Conservation (phyloP, 192 early-diverging fungal genomes). For the Neocallimastix lanati region DNA sequence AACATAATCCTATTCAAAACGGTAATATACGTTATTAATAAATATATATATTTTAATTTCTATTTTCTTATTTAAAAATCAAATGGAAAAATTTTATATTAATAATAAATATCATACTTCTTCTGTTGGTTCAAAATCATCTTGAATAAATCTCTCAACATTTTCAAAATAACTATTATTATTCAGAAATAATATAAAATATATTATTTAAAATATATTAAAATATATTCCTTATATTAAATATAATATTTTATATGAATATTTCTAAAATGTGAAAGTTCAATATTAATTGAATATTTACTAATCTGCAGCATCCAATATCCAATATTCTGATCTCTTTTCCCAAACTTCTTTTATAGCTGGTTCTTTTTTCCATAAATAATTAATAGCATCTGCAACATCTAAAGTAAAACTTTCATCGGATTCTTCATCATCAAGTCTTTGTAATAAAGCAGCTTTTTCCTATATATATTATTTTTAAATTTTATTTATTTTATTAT, state of each 20-base stretch:
- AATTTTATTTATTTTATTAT: too few species aligned
- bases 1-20: background rate
- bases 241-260: too few species aligned
- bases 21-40: too few species aligned
- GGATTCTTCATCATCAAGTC: background rate
- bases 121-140: slow-evolving; percentile 3
- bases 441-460: background rate
- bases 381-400: background rate
- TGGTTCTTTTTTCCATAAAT: slow-evolving; percentile 1
- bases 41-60: too few species aligned
- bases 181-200: too few species aligned
- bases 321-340: slow-evolving; percentile 1
- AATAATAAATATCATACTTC: background rate
- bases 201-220: too few species aligned
- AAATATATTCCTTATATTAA: too few species aligned
- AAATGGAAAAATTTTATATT: too few species aligned
- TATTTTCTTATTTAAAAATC: too few species aligned
- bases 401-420: background rate
- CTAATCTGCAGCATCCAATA: slow-evolving; percentile 1
- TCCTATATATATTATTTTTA: background rate
- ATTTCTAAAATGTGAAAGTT: too few species aligned
- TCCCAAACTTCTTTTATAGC: background rate
- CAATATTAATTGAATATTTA: background rate
- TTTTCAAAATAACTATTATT: background rate
- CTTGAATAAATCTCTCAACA: background rate